A percentile compares a stretch with the other conserved stretches of the same genome.
Evolutionary conservation across 2,329 filamentous ascomycete species (phyloP).

Genomic region (Trichothecium roseum): DNA sequence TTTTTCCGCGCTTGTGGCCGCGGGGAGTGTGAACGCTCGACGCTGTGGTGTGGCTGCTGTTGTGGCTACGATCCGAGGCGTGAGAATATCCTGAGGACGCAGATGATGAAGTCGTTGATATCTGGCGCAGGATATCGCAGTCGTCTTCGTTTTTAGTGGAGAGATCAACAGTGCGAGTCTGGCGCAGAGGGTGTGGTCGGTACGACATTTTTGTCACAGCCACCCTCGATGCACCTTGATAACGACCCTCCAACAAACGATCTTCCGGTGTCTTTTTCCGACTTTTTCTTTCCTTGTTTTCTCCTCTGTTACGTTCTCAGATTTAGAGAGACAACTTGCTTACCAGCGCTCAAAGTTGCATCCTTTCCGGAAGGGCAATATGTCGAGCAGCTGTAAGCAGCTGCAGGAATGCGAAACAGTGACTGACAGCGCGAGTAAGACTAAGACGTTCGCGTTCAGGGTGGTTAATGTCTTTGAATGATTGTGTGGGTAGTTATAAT

Average conservation of each 20-base stretch:
- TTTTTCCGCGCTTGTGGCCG: slow-evolving; percentile 64
- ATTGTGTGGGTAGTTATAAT: too few relatives aligned
- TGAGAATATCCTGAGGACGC: slow-evolving; percentile 59
- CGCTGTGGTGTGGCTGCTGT: slow-evolving; percentile 56
- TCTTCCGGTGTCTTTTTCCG: slow-evolving; percentile 1
- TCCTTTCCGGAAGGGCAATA: too few relatives aligned
- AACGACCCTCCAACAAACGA: neutral
- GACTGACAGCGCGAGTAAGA: too few relatives aligned
- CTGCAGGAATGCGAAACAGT: too few relatives aligned
- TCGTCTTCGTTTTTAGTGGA: slow-evolving; percentile 25
- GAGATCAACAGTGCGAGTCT: slow-evolving; percentile 41
- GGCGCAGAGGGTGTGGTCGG: slow-evolving; percentile 46
- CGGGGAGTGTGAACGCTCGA: slow-evolving; percentile 36
- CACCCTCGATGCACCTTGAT: neutral
- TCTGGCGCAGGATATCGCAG: slow-evolving; percentile 43
- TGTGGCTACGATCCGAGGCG: slow-evolving; percentile 45
- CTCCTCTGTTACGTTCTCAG: too few relatives aligned
- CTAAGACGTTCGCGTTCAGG: too few relatives aligned
- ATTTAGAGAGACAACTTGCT: too few relatives aligned
- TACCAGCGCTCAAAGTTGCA: neutral
- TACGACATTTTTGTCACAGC: slow-evolving; percentile 37
- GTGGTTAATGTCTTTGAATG: too few relatives aligned
- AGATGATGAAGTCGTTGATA: slow-evolving; percentile 62
- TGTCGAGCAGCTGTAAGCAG: too few relatives aligned
- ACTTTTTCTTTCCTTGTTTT: neutral